Percentiles rank a stretch among this genome's conserved stretches.
phyloP scores from a whole-genome alignment of 2,329 filamentous ascomycete genomes.

The Aspergillaceae sp. region DNA sequence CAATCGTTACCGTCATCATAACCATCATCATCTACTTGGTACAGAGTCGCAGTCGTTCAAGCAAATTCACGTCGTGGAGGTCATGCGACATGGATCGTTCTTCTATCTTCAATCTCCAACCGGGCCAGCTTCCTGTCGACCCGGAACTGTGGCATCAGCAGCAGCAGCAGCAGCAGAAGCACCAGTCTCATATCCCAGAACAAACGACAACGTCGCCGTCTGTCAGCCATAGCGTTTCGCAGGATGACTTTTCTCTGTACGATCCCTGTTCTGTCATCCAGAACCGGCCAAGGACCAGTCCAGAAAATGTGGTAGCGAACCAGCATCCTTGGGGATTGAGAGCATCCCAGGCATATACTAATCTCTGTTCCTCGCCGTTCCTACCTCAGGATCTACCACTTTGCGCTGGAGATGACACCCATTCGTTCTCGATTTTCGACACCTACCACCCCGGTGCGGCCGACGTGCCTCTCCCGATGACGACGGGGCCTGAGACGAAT shows the following conservation, averaged over 20 bases:
- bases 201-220: slow-evolving; percentile 11
- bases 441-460: neutral
- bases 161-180: neutral
- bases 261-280: slow-evolving; percentile 10
- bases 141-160: slow-evolving; percentile 11
- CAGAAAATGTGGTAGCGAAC: slow-evolving; percentile 2
- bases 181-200: slow-evolving; percentile 5
- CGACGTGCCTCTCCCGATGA: neutral
- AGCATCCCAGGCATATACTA: slow-evolving; percentile 7
- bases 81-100: slow-evolving; percentile 17
- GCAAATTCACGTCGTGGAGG: neutral
- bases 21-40: neutral
- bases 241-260: slow-evolving; percentile 8
- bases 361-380: slow-evolving; percentile 5
- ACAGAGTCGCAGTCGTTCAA: neutral
- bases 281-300: slow-evolving; percentile 18
- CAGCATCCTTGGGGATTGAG: neutral
- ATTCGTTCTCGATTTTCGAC: slow-evolving; percentile 1
- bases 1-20: neutral
- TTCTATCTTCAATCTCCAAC: slow-evolving; percentile 10
- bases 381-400: slow-evolving; percentile 1
- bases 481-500: neutral
- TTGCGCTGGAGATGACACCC: neutral
- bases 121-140: slow-evolving; percentile 16
- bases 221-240: slow-evolving; percentile 7